Evolutionary conservation across 306 rosid genomes (phyloP).

Genomic region (Vigna unguiculata): DNA sequence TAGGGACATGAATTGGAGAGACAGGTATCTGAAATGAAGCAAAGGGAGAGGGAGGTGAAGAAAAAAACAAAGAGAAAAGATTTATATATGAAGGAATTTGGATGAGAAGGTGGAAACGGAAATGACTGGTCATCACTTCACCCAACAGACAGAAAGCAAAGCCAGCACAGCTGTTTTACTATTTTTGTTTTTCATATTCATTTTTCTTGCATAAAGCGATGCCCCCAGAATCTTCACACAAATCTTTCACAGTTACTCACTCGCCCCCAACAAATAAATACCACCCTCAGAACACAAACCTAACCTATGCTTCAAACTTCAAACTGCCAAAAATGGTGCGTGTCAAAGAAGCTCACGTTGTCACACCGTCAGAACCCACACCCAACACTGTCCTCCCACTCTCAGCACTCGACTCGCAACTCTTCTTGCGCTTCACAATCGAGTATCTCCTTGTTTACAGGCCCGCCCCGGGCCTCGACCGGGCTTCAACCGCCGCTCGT

Average conservation of each 20-base stretch:
- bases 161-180: constrained; percentile 53
- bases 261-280: constrained; percentile 8
- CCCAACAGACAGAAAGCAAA: constrained; percentile 58
- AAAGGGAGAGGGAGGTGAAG: constrained; percentile 14
- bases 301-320: background rate
- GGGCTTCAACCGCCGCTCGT: constrained; percentile 36
- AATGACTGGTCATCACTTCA: constrained; percentile 33
- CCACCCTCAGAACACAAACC: background rate
- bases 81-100: constrained; percentile 21
- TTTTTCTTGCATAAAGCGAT: constrained; percentile 60
- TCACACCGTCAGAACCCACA: constrained; percentile 74
- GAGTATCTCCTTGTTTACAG: constrained; percentile 76
- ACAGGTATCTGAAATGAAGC: constrained; percentile 17
- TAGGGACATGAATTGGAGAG: constrained; percentile 17
- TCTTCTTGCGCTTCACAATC: constrained; percentile 85
- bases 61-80: background rate
- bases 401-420: constrained; percentile 85
- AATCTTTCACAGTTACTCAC: constrained; percentile 67
- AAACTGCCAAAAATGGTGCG: constrained; percentile 34
- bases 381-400: constrained; percentile 64
- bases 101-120: constrained; percentile 9
- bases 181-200: constrained; percentile 61
- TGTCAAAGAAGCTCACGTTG: constrained; percentile 61
- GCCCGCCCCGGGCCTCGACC: constrained; percentile 49
- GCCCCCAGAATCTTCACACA: constrained; percentile 78